Evolutionary conservation across 179 eudicot genomes (phyloP), one percentile per base, ranked within the genome.

Genomic region (Actinidia polygama): DNA sequence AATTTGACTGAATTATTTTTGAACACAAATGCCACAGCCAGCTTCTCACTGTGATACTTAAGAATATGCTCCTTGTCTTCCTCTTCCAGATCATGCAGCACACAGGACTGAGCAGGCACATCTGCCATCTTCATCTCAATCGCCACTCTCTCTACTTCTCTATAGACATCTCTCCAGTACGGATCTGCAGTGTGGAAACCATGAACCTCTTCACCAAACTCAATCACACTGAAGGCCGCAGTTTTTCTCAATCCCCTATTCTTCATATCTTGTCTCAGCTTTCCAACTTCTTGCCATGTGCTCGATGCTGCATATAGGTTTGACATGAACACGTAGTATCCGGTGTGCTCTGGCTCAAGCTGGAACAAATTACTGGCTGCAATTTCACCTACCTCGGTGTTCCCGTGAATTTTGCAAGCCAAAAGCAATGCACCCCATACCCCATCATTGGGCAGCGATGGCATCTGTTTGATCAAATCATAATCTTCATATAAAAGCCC

Each of bases 341-440:
- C 87, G 6, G 74, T n/a, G 46, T 85, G 85, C 78, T 82, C 75
- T 24, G 82, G 87, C 53, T 85, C 79, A 63, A 82, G 79, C 30
- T 78, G 76, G 79, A 85, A 78, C 51, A 85, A 78, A 73, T 78
- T 82, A 40, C 64, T 79, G 57, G 85, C 87, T 16, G 85, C 87
- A 63, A 85, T 55, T 73, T 82, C 71, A 54, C 82, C 85, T 21
- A 85, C 55, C 10, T 78, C 64, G 21, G 54, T 73, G 50, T 85
- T 72, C n/a, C 77, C 66, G 18, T 85, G 84, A 55, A 81, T 78
- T 73, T 67, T 73, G 79, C 87, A 85, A 78, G 87, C 84, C 82
- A 77, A 51, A 81, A 82, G 87, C 79, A 85, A 78, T 49, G 87
- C 84, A 44, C 87, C 85, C 87, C 87, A 85, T 10, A 82, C 82